Evolutionary conservation across 139 green algal species (phyloP), one percentile per base, ranked within the genome.

Genomic region (Chlorella vulgaris): DNA sequence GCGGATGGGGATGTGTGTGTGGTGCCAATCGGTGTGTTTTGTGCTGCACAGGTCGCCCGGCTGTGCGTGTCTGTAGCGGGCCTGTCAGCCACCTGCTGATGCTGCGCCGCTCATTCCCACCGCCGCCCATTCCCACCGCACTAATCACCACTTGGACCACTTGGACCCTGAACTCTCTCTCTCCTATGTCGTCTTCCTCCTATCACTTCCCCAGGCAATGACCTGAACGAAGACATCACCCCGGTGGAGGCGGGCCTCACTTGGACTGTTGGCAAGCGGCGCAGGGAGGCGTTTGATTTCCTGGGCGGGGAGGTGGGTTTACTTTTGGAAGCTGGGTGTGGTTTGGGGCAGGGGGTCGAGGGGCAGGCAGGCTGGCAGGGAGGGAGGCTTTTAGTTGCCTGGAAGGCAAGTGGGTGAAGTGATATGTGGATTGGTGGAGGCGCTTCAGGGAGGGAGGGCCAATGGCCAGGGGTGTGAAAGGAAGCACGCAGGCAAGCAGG

Each of bases 171-270:
- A 19, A 19, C 21, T 53, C 1, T 36, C 22, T 70, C 18, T 70
- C 10, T 24, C 7, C 63, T 33, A 22, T n/a, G n/a, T n/a, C n/a
- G 19, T 19, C 63, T 28, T 22, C 29, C 55, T 65, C 55, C 21
- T 65, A 8, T 31, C 55, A 28, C 55, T 21, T 21, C 15, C 15
- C 21, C 83, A 92, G 89, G 96, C 65, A 98, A 99, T 84, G 97
- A 99, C 90, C 83, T 99, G 40, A 94, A 94, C 38, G 93, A 99
- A 86, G 85, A 92, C 42, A 96, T 96, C 70, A 96, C 93, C 1
- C 97, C 97, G 36, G 88, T 99, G 13, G 96, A 99, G 91, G 97
- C 96, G 3, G 95, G 95, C 22, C 92, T 99, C n/a, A 94, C 92
- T 10, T 99, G 97, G 97, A 98, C 95, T 24, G 93, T 98, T 75